phyloP scores from a whole-genome alignment of 2,329 filamentous ascomycete genomes.

The Fusarium sp. region DNA sequence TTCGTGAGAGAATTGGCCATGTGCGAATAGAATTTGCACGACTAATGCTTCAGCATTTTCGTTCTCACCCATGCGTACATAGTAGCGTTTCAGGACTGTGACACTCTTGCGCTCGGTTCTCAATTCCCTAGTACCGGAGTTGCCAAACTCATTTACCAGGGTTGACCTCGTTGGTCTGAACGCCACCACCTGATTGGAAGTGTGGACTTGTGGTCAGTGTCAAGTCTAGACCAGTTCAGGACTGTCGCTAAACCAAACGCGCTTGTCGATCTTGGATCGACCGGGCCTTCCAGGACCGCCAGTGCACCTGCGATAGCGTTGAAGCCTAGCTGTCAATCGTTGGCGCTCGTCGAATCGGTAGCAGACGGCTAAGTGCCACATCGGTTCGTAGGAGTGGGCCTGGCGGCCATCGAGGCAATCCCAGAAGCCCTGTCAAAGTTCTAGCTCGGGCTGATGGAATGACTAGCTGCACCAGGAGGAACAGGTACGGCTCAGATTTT shows the following conservation, averaged over 20 bases:
- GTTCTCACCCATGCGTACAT: slow-evolving; percentile 19
- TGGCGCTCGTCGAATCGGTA: slow-evolving; percentile 39
- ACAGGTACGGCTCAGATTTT: slow-evolving; percentile 12
- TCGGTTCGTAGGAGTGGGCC: slow-evolving; percentile 25
- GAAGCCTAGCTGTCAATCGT: slow-evolving; percentile 46
- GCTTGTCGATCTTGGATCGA: slow-evolving; percentile 48
- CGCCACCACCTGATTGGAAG: slow-evolving; percentile 27
- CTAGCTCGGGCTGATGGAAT: slow-evolving; percentile 42
- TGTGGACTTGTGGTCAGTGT: slow-evolving; percentile 7
- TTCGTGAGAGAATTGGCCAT: neutral
- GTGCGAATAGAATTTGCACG: neutral
- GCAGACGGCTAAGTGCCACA: slow-evolving; percentile 42
- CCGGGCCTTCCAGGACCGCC: slow-evolving; percentile 33
- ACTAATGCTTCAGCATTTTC: slow-evolving; percentile 31
- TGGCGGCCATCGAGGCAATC: slow-evolving; percentile 36
- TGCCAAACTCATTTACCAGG: slow-evolving; percentile 33
- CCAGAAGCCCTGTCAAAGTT: slow-evolving; percentile 48
- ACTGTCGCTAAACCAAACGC: slow-evolving; percentile 37
- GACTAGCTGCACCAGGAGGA: slow-evolving; percentile 7
- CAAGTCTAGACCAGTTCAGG: slow-evolving; percentile 26
- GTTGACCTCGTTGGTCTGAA: slow-evolving; percentile 21
- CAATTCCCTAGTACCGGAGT: slow-evolving; percentile 33
- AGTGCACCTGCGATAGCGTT: slow-evolving; percentile 37
- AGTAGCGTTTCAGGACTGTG: slow-evolving; percentile 44
- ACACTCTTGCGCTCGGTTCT: slow-evolving; percentile 27